Percentiles rank a stretch among this genome's conserved stretches.
Evolutionary conservation across 495 filamentous ascomycete genomes (phyloP).

Genomic region (Aspergillus ellipticus): DNA sequence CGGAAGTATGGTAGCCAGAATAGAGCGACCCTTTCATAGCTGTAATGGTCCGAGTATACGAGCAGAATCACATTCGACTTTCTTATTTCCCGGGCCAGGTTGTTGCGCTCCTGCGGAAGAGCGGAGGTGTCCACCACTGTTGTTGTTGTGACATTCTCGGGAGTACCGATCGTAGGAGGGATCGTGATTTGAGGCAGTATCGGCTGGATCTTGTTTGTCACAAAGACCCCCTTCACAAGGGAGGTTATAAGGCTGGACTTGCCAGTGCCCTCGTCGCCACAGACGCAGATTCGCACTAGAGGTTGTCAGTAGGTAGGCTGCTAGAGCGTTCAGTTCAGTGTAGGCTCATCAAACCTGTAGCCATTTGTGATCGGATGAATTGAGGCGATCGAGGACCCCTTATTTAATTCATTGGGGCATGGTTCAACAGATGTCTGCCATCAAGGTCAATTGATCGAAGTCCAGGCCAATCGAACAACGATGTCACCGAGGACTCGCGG

Average conservation of each 20-base stretch:
- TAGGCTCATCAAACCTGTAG: constrained; percentile 29
- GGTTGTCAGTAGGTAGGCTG: constrained; percentile 16
- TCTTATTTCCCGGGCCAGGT: constrained; percentile 86
- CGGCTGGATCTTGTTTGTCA: constrained; percentile 88
- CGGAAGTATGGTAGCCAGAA: constrained; percentile 99
- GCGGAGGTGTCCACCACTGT: constrained; percentile 97
- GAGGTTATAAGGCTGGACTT: constrained; percentile 54
- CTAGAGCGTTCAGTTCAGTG: not conserved
- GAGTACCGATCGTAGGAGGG: constrained; percentile 79
- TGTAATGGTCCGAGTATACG: constrained; percentile 97
- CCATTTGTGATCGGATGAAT: constrained; percentile 31
- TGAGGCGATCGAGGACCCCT: no score
- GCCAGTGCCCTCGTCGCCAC: constrained; percentile 79
- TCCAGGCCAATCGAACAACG: no score
- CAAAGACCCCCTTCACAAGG: constrained; percentile 91
- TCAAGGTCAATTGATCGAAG: no score
- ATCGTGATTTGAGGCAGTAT: constrained; percentile 93
- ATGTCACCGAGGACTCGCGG: no score
- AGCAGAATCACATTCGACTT: constrained; percentile 97
- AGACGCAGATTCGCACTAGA: constrained; percentile 88
- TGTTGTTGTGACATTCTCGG: constrained; percentile 91
- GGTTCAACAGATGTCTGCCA: no score
- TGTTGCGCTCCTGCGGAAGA: constrained; percentile 84
- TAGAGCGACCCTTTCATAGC: constrained; percentile 93
- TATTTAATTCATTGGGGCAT: no score